A percentile compares a stretch with the other conserved stretches of the same genome.
Evolutionary conservation across 139 green algal genomes (phyloP).

Genomic region (Limnomonas spitsbergensis): DNA sequence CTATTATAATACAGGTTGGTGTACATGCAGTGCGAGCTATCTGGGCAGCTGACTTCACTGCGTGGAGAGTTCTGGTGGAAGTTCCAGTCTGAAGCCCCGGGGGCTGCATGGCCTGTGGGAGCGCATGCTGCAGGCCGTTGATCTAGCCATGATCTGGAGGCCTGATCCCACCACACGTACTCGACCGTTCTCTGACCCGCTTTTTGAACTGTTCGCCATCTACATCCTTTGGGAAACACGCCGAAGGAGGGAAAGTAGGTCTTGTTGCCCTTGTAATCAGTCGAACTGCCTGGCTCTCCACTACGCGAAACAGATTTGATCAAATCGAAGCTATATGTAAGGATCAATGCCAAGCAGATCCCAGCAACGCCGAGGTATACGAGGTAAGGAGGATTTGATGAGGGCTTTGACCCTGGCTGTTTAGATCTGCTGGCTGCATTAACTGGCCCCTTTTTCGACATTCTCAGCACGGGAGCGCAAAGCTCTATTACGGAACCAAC

Average conservation of each 20-base stretch:
- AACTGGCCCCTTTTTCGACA: no score
- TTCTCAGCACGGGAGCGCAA: no score
- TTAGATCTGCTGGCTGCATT: no score
- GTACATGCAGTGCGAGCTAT: slow-evolving; percentile 38
- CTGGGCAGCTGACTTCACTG: slow-evolving; percentile 52
- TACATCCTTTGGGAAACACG: slow-evolving; percentile 66
- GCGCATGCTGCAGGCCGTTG: slow-evolving; percentile 50
- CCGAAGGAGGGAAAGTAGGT: slow-evolving; percentile 51
- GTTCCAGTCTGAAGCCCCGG: slow-evolving; percentile 30
- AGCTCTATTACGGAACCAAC: no score
- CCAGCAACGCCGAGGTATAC: no score
- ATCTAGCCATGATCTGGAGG: slow-evolving; percentile 35
- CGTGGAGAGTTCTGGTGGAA: slow-evolving; percentile 48
- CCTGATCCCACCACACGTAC: slow-evolving; percentile 65
- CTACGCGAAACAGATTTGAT: no score
- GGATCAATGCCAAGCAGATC: no score
- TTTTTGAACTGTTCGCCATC: slow-evolving; percentile 55
- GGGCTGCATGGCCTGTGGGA: slow-evolving; percentile 29
- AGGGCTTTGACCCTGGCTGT: no score
- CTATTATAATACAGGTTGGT: slow-evolving; percentile 74
- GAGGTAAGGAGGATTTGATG: no score
- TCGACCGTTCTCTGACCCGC: slow-evolving; percentile 5
- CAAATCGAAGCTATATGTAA: no score
- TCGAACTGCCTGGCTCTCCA: background rate
- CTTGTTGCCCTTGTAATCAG: background rate